phyloP scores from a whole-genome alignment of 495 filamentous ascomycete genomes.

The Sordaria brevicollis region DNA sequence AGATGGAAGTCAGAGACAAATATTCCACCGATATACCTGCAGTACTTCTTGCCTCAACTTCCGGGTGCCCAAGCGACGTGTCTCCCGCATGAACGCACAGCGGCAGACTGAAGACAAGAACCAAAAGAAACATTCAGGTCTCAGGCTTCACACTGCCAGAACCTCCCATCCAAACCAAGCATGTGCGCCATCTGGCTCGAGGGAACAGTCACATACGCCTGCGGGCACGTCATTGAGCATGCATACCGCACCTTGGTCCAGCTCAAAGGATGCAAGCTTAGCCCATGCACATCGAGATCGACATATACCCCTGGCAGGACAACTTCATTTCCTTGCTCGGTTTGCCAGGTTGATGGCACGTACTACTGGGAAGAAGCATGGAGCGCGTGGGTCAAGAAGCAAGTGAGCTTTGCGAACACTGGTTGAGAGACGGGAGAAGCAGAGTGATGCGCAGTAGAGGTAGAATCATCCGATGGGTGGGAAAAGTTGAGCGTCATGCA shows the following conservation, averaged over 20 bases:
- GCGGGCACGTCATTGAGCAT: background rate
- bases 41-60: background rate
- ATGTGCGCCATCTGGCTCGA: background rate
- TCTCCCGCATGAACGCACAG: no score
- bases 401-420: background rate
- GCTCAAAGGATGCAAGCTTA: background rate
- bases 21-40: background rate
- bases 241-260: background rate
- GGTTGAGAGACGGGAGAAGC: background rate
- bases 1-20: rapidly evolving
- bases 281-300: background rate
- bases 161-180: background rate
- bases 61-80: no score
- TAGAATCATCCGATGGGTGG: no score
- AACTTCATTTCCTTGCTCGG: background rate
- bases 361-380: background rate
- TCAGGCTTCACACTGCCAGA: background rate
- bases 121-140: background rate
- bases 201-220: background rate
- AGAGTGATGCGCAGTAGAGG: no score
- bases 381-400: background rate
- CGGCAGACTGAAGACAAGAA: no score
- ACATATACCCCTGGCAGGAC: background rate
- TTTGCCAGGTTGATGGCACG: background rate
- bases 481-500: no score